Percentiles rank a stretch among this genome's conserved stretches.
phyloP scores from a whole-genome alignment of 441 rosid genomes.

The Euphorbia corollata region DNA sequence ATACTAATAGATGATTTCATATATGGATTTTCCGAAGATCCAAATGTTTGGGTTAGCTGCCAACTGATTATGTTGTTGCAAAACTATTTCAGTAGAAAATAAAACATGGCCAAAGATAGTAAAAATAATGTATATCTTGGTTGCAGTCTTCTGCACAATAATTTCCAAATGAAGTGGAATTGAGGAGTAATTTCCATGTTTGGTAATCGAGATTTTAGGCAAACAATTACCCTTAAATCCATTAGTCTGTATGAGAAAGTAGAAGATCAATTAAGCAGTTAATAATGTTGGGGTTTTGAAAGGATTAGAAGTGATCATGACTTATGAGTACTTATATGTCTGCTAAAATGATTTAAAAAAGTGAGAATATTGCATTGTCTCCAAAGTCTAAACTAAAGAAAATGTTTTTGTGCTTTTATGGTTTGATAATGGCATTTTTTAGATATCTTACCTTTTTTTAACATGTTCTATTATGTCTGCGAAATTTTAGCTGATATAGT shows the following conservation, averaged over 20 bases:
- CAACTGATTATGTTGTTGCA: neutral
- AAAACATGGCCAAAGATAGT: neutral
- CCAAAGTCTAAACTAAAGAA: neutral
- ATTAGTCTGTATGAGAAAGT: neutral
- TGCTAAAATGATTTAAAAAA: neutral
- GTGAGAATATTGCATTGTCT: neutral
- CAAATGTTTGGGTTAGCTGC: neutral
- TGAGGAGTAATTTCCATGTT: neutral
- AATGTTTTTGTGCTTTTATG: neutral
- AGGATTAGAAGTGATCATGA: neutral
- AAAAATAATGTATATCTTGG: neutral
- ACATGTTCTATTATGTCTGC: neutral
- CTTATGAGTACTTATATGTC: neutral
- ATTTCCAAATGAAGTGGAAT: conserved; percentile 7
- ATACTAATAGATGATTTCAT: neutral
- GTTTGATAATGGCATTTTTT: neutral
- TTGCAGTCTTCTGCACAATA: conserved; percentile 1
- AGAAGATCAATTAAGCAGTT: neutral
- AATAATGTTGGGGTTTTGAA: neutral
- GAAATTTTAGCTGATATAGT: neutral
- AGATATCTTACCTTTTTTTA: neutral
- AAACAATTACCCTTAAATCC: neutral
- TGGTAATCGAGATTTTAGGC: neutral
- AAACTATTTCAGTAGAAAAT: neutral
- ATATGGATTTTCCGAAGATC: neutral